Conservation (phyloP, 2,329 filamentous ascomycete species). For the Colletotrichum kahawae region DNA sequence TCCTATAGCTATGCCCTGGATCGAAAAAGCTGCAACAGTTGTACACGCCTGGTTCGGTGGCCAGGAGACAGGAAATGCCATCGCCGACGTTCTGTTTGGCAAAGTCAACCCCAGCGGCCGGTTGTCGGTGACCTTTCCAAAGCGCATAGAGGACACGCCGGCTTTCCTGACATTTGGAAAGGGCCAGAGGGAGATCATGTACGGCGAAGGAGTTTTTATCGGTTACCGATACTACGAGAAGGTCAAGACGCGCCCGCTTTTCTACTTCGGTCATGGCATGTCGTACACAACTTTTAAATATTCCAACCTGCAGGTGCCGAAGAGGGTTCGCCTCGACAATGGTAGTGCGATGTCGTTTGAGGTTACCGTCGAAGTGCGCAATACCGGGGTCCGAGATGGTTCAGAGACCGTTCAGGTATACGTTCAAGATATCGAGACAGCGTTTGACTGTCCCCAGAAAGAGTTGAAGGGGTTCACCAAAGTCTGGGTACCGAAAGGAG, state of each 20-base stretch:
- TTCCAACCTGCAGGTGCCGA: conserved; percentile 31
- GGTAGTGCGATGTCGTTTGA: not conserved
- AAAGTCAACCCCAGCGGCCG: conserved; percentile 58
- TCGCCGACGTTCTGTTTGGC: conserved; percentile 29
- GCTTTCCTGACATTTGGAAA: conserved; percentile 73
- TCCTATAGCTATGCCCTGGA: conserved; percentile 54
- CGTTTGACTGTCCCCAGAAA: conserved; percentile 42
- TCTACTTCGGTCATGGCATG: conserved; percentile 72
- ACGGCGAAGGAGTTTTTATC: conserved; percentile 75
- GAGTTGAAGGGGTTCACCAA: conserved; percentile 60
- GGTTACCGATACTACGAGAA: conserved; percentile 74
- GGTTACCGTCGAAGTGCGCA: not conserved
- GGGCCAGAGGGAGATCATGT: conserved; percentile 64
- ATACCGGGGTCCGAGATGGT: not conserved
- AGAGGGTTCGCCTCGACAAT: conserved; percentile 22
- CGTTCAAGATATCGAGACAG: conserved; percentile 44
- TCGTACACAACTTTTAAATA: conserved; percentile 67
- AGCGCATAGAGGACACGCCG: conserved; percentile 65
- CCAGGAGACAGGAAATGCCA: conserved; percentile 26
- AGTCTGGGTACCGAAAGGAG: conserved; percentile 53
- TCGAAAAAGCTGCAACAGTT: conserved; percentile 44
- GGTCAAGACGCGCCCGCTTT: conserved; percentile 50
- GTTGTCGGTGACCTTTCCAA: conserved; percentile 73
- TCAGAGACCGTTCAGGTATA: conserved; percentile 34
- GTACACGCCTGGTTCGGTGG: conserved; percentile 32